phyloP scores from a whole-genome alignment of 768 basidiomycete genomes.

The Hebeloma cylindrosporum region DNA sequence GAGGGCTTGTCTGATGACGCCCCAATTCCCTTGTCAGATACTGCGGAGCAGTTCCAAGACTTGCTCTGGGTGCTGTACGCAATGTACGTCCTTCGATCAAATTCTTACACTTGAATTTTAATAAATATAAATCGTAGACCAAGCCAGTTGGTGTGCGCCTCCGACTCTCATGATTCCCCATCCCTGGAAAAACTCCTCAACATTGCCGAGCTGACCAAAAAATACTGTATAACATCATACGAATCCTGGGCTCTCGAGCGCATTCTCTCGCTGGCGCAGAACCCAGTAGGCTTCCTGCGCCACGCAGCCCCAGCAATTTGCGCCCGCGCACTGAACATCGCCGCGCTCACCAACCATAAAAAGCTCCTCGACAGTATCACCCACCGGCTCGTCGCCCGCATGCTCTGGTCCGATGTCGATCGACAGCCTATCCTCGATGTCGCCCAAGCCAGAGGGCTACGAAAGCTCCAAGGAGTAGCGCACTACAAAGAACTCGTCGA shows the following conservation, averaged over 20 bases:
- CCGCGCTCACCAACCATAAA: conserved; percentile 47
- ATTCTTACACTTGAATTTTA: background rate
- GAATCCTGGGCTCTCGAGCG: conserved; percentile 44
- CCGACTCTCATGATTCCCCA: conserved; percentile 22
- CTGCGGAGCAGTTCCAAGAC: conserved; percentile 45
- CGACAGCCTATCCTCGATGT: conserved; percentile 49
- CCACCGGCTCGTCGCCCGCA: conserved; percentile 48
- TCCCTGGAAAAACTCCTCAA: conserved; percentile 44
- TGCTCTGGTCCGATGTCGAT: conserved; percentile 53
- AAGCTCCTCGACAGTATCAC: conserved; percentile 49
- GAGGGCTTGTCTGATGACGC: conserved; percentile 31
- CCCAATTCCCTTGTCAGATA: conserved; percentile 42
- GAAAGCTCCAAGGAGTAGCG: conserved; percentile 47
- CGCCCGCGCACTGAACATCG: conserved; percentile 51
- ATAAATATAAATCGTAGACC: conserved; percentile 28
- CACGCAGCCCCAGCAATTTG: conserved; percentile 34
- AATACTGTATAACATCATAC: conserved; percentile 46
- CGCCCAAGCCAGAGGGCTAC: conserved; percentile 41
- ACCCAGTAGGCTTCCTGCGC: conserved; percentile 31
- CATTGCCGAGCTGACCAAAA: conserved; percentile 45
- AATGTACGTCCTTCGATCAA: conserved; percentile 34
- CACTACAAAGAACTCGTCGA: conserved; percentile 51
- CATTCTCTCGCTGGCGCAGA: conserved; percentile 36
- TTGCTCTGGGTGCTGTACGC: conserved; percentile 51
- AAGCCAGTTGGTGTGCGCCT: conserved; percentile 34